These are phyloP conservation scores for Komagataella phaffii DNA, from an alignment of 805 yeast genomes.

Conservation along the genomic window DNA sequence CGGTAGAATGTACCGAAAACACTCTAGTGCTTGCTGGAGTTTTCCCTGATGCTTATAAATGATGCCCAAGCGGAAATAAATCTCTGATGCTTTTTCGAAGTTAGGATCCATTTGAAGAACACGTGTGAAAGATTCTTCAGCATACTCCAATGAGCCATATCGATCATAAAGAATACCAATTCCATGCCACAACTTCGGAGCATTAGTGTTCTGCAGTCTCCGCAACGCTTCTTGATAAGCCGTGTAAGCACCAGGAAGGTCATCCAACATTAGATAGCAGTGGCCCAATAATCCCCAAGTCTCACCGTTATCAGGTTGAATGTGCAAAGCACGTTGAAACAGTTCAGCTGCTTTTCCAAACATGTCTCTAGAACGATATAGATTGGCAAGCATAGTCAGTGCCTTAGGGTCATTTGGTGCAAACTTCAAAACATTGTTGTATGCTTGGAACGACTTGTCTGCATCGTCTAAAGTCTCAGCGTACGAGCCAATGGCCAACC, in stretches of 20 bases:
- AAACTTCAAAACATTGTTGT: slow-evolving; percentile 77
- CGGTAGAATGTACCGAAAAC: slow-evolving; percentile 81
- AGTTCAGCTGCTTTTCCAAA: slow-evolving; percentile 91
- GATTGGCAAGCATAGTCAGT: slow-evolving; percentile 73
- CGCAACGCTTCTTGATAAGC: slow-evolving; percentile 94
- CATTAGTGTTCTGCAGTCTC: slow-evolving; percentile 84
- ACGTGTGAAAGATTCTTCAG: slow-evolving; percentile 95
- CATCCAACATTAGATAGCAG: slow-evolving; percentile 94
- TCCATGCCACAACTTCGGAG: slow-evolving; percentile 97
- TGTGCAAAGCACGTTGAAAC: slow-evolving; percentile 73
- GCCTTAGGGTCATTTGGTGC: slow-evolving; percentile 81
- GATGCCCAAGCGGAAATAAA: slow-evolving; percentile 90
- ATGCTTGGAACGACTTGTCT: slow-evolving; percentile 80
- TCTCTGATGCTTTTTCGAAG: slow-evolving; percentile 92
- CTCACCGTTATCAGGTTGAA: slow-evolving; percentile 83
- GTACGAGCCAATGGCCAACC: slow-evolving; percentile 80
- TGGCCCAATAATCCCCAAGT: slow-evolving; percentile 97
- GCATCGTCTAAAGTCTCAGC: slow-evolving; percentile 85
- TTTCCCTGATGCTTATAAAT: slow-evolving; percentile 92
- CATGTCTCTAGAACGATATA: slow-evolving; percentile 79
- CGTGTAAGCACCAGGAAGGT: slow-evolving; percentile 86
- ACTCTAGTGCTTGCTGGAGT: slow-evolving; percentile 76
- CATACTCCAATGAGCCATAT: slow-evolving; percentile 91
- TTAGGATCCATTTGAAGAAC: slow-evolving; percentile 92
- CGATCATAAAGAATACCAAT: slow-evolving; percentile 94